Evolutionary conservation across 169 alveolate genomes (phyloP).

Genomic region (Cryptosporidium sp.): DNA sequence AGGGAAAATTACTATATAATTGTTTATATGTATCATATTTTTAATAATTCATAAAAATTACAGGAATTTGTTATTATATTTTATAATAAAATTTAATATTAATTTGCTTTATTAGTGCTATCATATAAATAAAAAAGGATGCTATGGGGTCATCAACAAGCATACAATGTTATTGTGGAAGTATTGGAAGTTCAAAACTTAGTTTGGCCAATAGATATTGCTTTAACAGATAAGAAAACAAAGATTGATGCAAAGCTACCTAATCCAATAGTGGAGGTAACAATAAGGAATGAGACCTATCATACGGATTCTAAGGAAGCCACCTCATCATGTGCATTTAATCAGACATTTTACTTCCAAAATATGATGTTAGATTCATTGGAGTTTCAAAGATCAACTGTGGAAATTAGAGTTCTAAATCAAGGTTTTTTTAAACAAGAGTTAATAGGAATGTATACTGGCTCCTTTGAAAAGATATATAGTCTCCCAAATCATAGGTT

Average conservation of each 20-base stretch:
- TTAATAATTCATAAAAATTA: too few relatives aligned
- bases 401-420: conserved; percentile 66
- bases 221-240: conserved; percentile 39
- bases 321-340: conserved; percentile 76
- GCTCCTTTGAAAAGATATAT: conserved; percentile 76
- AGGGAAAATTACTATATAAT: not conserved
- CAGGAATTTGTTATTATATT: not conserved
- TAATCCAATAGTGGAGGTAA: conserved; percentile 76
- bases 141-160: conserved; percentile 78
- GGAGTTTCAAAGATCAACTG: conserved; percentile 67
- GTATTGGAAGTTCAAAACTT: conserved; percentile 71
- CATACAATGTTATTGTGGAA: conserved; percentile 74
- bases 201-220: conserved; percentile 74
- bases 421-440: conserved; percentile 71
- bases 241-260: conserved; percentile 71
- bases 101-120: not conserved
- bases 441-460: conserved; percentile 72
- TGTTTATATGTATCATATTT: not conserved
- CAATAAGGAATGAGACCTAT: conserved; percentile 54
- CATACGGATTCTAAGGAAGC: conserved; percentile 62
- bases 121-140: conserved; percentile 1
- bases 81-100: not conserved
- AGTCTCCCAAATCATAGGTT: conserved; percentile 52
- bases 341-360: conserved; percentile 72
- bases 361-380: conserved; percentile 36